Evolutionary conservation across 1,284 basidiomycete species (phyloP).

Genomic region (Ganoderma boninense): DNA sequence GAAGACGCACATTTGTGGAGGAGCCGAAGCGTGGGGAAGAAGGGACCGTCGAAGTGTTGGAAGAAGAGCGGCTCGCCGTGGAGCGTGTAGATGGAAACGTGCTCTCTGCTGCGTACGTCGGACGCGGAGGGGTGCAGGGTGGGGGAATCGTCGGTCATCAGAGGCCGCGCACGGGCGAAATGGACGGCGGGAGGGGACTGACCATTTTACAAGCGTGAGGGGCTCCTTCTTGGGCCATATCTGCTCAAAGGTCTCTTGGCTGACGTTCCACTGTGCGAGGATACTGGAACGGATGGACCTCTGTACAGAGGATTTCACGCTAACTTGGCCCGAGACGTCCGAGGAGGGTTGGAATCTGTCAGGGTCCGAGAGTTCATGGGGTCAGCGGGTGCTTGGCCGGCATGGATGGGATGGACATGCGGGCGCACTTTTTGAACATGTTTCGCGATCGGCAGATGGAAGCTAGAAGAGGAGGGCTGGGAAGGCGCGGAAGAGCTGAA

Average conservation of each 20-base stretch:
- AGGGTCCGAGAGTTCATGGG: neutral
- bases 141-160: slow-evolving; percentile 22
- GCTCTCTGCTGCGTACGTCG: slow-evolving; percentile 81
- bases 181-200: slow-evolving; percentile 44
- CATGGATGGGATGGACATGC: neutral
- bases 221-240: slow-evolving; percentile 99
- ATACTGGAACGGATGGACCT: slow-evolving; percentile 86
- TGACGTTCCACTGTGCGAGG: slow-evolving; percentile 87
- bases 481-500: neutral
- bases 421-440: slow-evolving; percentile 66
- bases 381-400: slow-evolving; percentile 16
- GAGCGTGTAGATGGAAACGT: slow-evolving; percentile 92
- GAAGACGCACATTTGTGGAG: slow-evolving; percentile 86
- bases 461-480: neutral
- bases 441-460: slow-evolving; percentile 1
- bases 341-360: slow-evolving; percentile 84
- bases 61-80: slow-evolving; percentile 92
- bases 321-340: slow-evolving; percentile 93
- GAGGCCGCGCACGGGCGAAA: slow-evolving; percentile 5
- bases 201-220: slow-evolving; percentile 95
- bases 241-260: slow-evolving; percentile 83
- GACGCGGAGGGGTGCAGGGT: slow-evolving; percentile 13
- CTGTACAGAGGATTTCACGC: slow-evolving; percentile 94
- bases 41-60: slow-evolving; percentile 96
- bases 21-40: slow-evolving; percentile 88